Evolutionary conservation across 345 rosid species (phyloP).

Genomic region (Eucalyptus curtisii): DNA sequence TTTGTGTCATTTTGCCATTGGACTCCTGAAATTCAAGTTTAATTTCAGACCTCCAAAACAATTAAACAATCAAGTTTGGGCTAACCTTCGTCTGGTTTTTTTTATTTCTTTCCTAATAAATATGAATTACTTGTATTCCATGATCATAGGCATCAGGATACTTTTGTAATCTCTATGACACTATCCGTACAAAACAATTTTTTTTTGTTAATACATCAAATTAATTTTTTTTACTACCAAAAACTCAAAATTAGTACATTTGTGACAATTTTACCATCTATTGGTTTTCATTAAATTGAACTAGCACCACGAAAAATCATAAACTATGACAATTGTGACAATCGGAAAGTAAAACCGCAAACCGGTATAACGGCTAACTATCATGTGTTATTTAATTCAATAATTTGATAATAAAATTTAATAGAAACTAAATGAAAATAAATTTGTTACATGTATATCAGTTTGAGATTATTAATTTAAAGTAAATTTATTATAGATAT

Average conservation of each 20-base stretch:
- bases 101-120: not conserved
- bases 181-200: not conserved
- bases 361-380: accelerated
- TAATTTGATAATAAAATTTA: no score
- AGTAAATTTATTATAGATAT: no score
- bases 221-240: not conserved
- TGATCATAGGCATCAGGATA: not conserved
- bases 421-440: no score
- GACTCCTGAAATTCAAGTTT: not conserved
- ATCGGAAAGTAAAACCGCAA: no score
- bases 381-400: accelerated
- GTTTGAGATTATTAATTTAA: accelerated
- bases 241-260: no score
- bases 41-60: not conserved
- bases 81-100: not conserved
- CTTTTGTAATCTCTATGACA: not conserved
- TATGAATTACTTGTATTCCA: not conserved
- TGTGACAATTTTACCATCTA: accelerated
- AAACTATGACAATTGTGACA: no score
- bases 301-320: accelerated
- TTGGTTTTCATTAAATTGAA: no score
- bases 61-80: not conserved
- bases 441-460: no score
- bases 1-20: not conserved
- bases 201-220: no score